Conservation (phyloP, 2,329 filamentous ascomycete species). For the Fonsecaea multimorphosa region DNA sequence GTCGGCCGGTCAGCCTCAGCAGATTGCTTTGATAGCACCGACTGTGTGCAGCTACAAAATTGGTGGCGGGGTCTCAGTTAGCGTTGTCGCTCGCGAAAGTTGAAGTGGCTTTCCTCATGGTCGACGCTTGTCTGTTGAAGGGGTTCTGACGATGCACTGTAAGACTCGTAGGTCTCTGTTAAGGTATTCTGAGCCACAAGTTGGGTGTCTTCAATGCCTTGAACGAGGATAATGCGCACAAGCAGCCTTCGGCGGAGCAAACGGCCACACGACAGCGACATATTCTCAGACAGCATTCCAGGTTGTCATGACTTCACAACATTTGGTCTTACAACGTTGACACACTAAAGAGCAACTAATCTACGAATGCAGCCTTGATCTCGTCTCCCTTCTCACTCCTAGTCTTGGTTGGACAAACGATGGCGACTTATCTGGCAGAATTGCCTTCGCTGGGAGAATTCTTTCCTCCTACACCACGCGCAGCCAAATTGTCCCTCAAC, state of each 20-base stretch:
- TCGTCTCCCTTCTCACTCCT: not conserved
- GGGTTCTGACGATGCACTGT: not conserved
- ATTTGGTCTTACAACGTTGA: not conserved
- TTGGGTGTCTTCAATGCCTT: not conserved
- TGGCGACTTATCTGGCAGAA: slow-evolving; percentile 36
- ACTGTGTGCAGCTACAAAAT: not conserved
- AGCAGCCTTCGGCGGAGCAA: not conserved
- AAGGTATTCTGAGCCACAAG: not conserved
- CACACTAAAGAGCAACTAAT: not conserved
- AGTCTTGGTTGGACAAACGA: slow-evolving; percentile 7
- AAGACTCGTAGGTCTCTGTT: not conserved
- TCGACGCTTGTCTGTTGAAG: not conserved
- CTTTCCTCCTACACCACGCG: slow-evolving; percentile 48
- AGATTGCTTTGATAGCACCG: not conserved
- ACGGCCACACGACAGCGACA: not conserved
- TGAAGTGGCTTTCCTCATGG: not conserved
- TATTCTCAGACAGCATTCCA: no score
- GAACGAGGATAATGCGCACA: not conserved
- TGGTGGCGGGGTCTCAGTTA: not conserved
- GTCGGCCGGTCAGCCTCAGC: not conserved
- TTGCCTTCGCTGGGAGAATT: slow-evolving; percentile 44
- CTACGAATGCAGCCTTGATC: not conserved
- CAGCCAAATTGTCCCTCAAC: slow-evolving; percentile 46
- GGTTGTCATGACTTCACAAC: slow-evolving; percentile 8
- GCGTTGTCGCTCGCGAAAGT: not conserved